Conservation (phyloP, 495 filamentous ascomycete species). For the Zalerion maritima region DNA sequence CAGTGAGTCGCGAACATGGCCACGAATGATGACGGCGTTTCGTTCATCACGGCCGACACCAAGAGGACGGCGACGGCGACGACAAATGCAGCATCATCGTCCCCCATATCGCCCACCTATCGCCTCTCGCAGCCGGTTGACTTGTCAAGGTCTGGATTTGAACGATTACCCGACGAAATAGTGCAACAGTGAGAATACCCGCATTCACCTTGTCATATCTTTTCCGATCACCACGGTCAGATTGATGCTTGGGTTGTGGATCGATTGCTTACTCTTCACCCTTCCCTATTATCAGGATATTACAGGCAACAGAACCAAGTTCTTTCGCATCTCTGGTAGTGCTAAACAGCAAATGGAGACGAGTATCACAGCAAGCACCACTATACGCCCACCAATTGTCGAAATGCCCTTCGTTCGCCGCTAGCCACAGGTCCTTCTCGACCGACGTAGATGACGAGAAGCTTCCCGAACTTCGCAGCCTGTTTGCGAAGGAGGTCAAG, state of each 20-base stretch:
- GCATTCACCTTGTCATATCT: not conserved
- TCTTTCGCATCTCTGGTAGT: constrained; percentile 71
- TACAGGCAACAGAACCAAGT: constrained; percentile 58
- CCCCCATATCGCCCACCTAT: too few species aligned
- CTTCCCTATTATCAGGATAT: constrained; percentile 40
- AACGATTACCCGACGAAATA: constrained; percentile 24
- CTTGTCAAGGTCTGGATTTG: constrained; percentile 11
- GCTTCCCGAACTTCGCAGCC: constrained; percentile 43
- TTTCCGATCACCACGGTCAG: constrained; percentile 1
- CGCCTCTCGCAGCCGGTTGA: not conserved
- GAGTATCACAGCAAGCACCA: constrained; percentile 50
- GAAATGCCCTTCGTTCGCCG: constrained; percentile 51
- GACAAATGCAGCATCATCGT: too few species aligned
- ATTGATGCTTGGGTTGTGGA: not conserved
- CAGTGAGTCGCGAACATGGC: too few species aligned
- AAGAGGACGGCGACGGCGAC: too few species aligned
- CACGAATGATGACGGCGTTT: too few species aligned
- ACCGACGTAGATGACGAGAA: constrained; percentile 33
- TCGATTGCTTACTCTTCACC: not conserved
- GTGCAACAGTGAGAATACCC: constrained; percentile 23
- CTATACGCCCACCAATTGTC: constrained; percentile 68
- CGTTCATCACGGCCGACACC: too few species aligned
- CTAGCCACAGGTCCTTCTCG: constrained; percentile 29
- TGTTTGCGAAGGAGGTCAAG: constrained; percentile 58
- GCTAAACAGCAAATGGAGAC: constrained; percentile 66